Evolutionary conservation across 1,139 yeast species (phyloP).

Genomic region (Kodamaea anthophila): DNA sequence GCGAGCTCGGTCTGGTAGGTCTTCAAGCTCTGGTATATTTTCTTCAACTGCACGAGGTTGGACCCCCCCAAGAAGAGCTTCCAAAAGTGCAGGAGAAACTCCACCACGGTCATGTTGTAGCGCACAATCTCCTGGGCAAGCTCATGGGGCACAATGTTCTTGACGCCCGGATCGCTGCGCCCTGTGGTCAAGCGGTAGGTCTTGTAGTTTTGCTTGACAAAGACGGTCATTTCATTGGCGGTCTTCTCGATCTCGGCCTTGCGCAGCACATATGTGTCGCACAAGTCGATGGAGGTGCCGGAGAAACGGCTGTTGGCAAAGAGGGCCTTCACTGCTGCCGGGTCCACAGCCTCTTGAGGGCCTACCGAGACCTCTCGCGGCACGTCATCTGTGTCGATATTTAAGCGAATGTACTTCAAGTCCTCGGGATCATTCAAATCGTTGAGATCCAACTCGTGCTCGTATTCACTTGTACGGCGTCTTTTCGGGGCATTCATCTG

Average conservation of each 20-base stretch:
- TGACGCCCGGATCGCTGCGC: constrained; percentile 12
- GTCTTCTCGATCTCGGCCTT: constrained; percentile 42
- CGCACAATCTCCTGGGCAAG: constrained; percentile 31
- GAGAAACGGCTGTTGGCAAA: constrained; percentile 18
- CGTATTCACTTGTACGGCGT: constrained; percentile 8
- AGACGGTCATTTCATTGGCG: constrained; percentile 40
- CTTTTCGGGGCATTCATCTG: constrained; percentile 8
- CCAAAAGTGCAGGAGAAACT: constrained; percentile 44
- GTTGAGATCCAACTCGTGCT: constrained; percentile 36
- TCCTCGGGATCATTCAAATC: constrained; percentile 53
- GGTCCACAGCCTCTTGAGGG: constrained; percentile 7
- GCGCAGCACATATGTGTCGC: constrained; percentile 31
- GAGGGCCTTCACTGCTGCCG: constrained; percentile 21
- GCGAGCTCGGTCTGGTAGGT: constrained; percentile 19
- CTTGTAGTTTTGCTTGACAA: constrained; percentile 54
- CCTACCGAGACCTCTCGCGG: constrained; percentile 4
- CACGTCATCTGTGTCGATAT: constrained; percentile 28
- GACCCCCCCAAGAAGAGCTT: constrained; percentile 30
- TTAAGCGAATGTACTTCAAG: constrained; percentile 53
- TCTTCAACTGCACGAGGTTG: constrained; percentile 36
- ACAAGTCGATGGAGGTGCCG: constrained; percentile 29
- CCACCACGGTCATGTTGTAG: constrained; percentile 35
- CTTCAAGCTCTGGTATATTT: constrained; percentile 31
- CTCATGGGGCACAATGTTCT: constrained; percentile 21
- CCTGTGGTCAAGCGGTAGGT: constrained; percentile 33